Evolutionary conservation across 108 stramenopile species (phyloP), one percentile per base, ranked within the genome.

Genomic region (Craspedostauros australis): DNA sequence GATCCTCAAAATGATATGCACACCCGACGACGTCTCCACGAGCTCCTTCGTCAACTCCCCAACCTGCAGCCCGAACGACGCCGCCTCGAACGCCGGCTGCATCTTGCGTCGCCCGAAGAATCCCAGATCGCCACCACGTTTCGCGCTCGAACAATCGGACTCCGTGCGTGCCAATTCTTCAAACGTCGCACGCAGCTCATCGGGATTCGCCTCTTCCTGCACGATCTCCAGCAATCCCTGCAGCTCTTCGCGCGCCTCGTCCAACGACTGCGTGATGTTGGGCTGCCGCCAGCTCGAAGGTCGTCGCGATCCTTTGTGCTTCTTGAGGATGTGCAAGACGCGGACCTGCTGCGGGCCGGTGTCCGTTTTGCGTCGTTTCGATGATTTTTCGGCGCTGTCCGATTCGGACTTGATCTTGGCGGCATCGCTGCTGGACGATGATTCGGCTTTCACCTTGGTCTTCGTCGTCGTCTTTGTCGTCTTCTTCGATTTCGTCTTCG

Each of bases 271-370:
- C 16, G 86, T 91, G 38, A 94, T 85, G 46, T 80, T 73, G 2
- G 74, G 29, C 19, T 70, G 43, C 7, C 88, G 59, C 93, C 93
- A 91, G 6, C 77, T 80, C 39, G 73, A 46, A 1, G 93, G 93
- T 16, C 82, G 70, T 0, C 79, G 66, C 1, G 79, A 82, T 3
- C 50, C 86, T 6, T 63, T 74, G 66, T 94, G 93, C 54, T 94
- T 94, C 49, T 82, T 79, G 23, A 94, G 44, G 36, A 94, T 88
- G 59, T 94, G 93, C 20, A 93, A 65, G 7, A 81, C 84, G 0
- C 88, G 77, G 4, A 93, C 88, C 58, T 92, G 66, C 46, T 80
- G 73, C 11, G 81, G 81, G 4, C 27, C 44, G 12, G 19, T 39
- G 25, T 29, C 11, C n/a, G 60, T 4, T 42, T 62, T 62, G 11